A percentile compares a stretch with the other conserved stretches of the same genome.
phyloP scores from a whole-genome alignment of 2,329 filamentous ascomycete species.

The Phialemoniopsis sp. region DNA sequence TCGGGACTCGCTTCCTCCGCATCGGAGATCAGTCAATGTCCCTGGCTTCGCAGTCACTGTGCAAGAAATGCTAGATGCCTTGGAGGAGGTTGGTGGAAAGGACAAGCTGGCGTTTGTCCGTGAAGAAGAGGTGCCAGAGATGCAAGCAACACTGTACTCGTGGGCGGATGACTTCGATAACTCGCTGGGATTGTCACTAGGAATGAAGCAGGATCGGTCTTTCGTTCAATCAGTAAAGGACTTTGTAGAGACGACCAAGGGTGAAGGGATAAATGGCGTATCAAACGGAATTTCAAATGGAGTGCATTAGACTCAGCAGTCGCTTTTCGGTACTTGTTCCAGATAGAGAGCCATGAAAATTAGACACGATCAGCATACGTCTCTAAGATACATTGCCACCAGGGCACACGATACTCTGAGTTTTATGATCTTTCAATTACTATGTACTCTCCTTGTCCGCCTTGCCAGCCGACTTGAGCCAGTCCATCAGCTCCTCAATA shows the following conservation, averaged over 20 bases:
- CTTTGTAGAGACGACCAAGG: conserved; percentile 22
- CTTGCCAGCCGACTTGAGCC: conserved; percentile 16
- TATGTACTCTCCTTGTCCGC: too few species aligned
- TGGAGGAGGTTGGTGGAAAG: conserved; percentile 39
- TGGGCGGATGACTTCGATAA: conserved; percentile 47
- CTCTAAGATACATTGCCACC: too few species aligned
- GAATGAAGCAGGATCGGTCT: conserved; percentile 36
- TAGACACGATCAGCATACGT: too few species aligned
- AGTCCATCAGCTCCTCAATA: conserved; percentile 16
- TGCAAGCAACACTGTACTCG: conserved; percentile 43
- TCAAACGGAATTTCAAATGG: too few species aligned
- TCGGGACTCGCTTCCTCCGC: conserved; percentile 20
- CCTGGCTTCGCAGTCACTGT: conserved; percentile 43
- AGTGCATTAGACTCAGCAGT: too few species aligned
- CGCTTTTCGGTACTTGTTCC: too few species aligned
- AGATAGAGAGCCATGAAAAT: too few species aligned
- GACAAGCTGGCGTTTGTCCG: conserved; percentile 36
- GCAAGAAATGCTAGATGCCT: conserved; percentile 45
- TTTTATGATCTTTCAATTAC: too few species aligned
- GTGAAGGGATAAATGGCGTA: too few species aligned
- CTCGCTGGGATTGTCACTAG: conserved; percentile 33
- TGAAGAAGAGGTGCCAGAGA: conserved; percentile 39
- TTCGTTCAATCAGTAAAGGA: conserved; percentile 43
- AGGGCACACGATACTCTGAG: too few species aligned
- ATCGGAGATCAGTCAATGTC: conserved; percentile 40